Percentiles rank a stretch among this genome's conserved stretches.
Evolutionary conservation across 805 yeast species (phyloP).

Genomic region (Saturnispora dispora): DNA sequence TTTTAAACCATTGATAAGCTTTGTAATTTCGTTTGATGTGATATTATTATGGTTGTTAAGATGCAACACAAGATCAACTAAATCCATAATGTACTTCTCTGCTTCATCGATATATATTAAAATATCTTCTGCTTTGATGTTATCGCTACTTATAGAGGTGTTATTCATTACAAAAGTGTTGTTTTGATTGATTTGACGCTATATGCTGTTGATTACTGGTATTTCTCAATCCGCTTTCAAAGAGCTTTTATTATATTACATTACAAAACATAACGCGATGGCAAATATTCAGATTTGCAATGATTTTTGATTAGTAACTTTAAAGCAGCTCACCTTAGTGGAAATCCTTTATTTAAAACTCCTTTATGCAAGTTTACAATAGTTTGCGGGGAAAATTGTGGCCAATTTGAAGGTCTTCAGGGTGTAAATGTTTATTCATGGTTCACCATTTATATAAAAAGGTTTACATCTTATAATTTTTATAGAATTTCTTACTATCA

Average conservation of each 20-base stretch:
- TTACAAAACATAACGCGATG: neutral
- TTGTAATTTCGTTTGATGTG: neutral
- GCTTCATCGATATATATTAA: constrained; percentile 7
- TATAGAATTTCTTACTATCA: no score
- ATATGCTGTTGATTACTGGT: neutral
- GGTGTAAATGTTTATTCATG: no score
- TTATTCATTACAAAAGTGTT: neutral
- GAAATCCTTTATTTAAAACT: no score
- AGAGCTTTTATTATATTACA: neutral
- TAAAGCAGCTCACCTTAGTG: neutral
- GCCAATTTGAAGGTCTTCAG: no score
- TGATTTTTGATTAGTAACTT: neutral
- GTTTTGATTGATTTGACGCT: neutral
- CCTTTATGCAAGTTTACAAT: no score
- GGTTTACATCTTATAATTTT: no score
- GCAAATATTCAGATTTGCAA: neutral
- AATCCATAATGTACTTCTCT: constrained; percentile 5
- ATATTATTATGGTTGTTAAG: neutral
- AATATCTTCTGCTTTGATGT: constrained; percentile 1
- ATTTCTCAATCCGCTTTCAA: neutral
- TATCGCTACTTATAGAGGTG: neutral
- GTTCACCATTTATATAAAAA: no score
- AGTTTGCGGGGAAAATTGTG: no score
- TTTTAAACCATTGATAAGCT: neutral
- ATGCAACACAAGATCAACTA: neutral